Conservation (phyloP, 768 basidiomycete species). For the Termitomyces sp. region DNA sequence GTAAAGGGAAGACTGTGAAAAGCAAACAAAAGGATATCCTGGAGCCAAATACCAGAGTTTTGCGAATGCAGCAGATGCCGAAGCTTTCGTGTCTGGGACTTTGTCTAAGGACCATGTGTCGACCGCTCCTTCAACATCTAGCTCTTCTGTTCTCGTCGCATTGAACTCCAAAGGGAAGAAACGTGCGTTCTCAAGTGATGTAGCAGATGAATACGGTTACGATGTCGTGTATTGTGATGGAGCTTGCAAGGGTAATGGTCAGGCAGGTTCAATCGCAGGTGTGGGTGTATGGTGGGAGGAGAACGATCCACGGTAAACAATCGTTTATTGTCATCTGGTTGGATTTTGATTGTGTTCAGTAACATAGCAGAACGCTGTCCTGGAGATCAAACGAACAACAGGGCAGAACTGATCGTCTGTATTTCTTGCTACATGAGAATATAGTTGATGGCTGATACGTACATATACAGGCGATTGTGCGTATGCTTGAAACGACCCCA, state of each 20-base stretch:
- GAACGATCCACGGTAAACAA: slow-evolving; percentile 50
- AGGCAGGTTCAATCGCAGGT: slow-evolving; percentile 61
- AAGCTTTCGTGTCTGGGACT: slow-evolving; percentile 38
- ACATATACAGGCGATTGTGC: slow-evolving; percentile 66
- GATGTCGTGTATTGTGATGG: slow-evolving; percentile 82
- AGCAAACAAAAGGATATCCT: slow-evolving; percentile 59
- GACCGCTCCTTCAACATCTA: background rate
- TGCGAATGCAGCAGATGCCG: slow-evolving; percentile 46
- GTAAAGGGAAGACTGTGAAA: slow-evolving; percentile 67
- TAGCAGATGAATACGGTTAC: slow-evolving; percentile 26
- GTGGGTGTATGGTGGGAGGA: slow-evolving; percentile 88
- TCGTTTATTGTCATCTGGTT: background rate
- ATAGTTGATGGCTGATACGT: background rate
- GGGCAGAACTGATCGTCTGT: slow-evolving; percentile 82
- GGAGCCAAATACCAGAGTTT: slow-evolving; percentile 70
- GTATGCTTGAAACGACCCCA: slow-evolving; percentile 72
- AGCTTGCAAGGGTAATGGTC: slow-evolving; percentile 80
- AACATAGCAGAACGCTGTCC: slow-evolving; percentile 82
- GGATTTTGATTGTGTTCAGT: slow-evolving; percentile 30
- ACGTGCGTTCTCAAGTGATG: slow-evolving; percentile 18
- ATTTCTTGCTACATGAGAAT: background rate
- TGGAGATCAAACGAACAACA: slow-evolving; percentile 80
- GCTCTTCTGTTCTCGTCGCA: background rate
- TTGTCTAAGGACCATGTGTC: background rate
- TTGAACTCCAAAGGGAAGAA: slow-evolving; percentile 26